Percentiles rank a stretch among this genome's conserved stretches.
phyloP scores from a whole-genome alignment of 2,329 filamentous ascomycete species.

The Neoascochyta sp. region DNA sequence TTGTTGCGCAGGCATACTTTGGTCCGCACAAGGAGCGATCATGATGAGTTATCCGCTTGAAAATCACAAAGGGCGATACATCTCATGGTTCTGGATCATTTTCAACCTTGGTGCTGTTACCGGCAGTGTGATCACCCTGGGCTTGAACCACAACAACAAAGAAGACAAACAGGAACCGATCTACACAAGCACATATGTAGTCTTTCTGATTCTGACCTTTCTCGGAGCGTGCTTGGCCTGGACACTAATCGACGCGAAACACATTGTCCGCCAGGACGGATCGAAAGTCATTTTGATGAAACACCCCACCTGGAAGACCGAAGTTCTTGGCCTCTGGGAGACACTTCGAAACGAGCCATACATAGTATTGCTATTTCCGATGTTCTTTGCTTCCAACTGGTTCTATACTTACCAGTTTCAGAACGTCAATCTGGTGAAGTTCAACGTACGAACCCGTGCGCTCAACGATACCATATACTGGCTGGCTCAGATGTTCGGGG shows the following conservation, averaged over 20 bases:
- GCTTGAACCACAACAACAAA: slow-evolving; percentile 59
- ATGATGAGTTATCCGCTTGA: slow-evolving; percentile 86
- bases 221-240: slow-evolving; percentile 65
- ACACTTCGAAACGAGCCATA: slow-evolving; percentile 66
- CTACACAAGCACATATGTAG: slow-evolving; percentile 72
- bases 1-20: slow-evolving; percentile 70
- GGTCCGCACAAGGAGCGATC: slow-evolving; percentile 74
- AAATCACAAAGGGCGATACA: slow-evolving; percentile 75
- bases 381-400: slow-evolving; percentile 74
- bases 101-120: slow-evolving; percentile 88
- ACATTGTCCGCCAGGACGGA: slow-evolving; percentile 69
- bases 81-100: slow-evolving; percentile 86
- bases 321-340: slow-evolving; percentile 69
- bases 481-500: slow-evolving; percentile 69
- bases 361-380: slow-evolving; percentile 69
- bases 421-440: slow-evolving; percentile 62
- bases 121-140: slow-evolving; percentile 67
- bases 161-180: slow-evolving; percentile 47
- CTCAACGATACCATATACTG: slow-evolving; percentile 74
- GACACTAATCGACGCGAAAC: slow-evolving; percentile 64
- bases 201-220: slow-evolving; percentile 76
- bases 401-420: slow-evolving; percentile 78
- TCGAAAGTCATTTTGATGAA: slow-evolving; percentile 77
- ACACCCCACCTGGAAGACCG: slow-evolving; percentile 76
- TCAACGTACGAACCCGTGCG: slow-evolving; percentile 66